Percentiles rank a stretch among this genome's conserved stretches.
phyloP scores from a whole-genome alignment of 257 asterid species.

The Solanum appendiculatum region DNA sequence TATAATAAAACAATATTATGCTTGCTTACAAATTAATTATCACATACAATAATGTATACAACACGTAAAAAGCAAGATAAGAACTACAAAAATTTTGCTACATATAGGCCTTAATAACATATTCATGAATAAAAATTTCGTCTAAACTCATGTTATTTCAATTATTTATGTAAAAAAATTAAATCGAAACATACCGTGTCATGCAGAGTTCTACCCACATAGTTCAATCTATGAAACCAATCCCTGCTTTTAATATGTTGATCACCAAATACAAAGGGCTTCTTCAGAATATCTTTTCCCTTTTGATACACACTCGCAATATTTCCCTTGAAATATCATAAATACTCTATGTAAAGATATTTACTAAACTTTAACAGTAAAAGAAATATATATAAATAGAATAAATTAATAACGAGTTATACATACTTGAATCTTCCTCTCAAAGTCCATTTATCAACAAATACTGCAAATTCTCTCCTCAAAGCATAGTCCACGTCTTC shows the following conservation, averaged over 20 bases:
- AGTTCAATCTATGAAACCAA: background rate
- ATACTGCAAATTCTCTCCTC: background rate
- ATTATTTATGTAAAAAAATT: no score
- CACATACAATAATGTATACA: no score
- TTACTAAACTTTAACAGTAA: no score
- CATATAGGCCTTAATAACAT: no score
- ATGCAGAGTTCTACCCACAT: background rate
- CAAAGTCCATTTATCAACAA: background rate
- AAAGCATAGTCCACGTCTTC: background rate
- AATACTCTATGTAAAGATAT: no score
- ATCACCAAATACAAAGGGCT: background rate
- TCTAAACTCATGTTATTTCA: no score
- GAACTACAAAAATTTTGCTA: background rate
- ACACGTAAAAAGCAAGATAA: no score
- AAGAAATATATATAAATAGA: no score
- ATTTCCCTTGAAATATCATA: no score
- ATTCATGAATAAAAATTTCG: background rate
- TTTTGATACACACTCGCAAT: background rate
- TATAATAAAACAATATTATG: no score
- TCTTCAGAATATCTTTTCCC: background rate
- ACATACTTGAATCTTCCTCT: background rate
- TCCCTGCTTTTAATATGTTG: background rate
- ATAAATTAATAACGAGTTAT: no score
- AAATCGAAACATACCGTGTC: background rate
- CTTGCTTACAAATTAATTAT: no score